Conservation (phyloP, 1,284 basidiomycete species). For the Ustilago lituana region DNA sequence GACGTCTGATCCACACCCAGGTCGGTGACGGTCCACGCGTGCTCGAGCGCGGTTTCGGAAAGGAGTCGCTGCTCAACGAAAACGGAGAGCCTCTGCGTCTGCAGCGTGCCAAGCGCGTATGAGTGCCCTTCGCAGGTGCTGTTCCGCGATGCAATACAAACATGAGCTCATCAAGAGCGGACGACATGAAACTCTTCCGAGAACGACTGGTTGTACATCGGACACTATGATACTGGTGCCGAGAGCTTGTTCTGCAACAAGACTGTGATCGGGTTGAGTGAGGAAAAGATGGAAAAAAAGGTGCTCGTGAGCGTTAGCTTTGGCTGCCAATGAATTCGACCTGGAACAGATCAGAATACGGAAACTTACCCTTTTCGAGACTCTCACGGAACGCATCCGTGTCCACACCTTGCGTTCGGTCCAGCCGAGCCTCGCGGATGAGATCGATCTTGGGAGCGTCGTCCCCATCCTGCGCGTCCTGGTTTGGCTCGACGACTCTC, state of each 20-base stretch:
- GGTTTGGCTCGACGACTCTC: slow-evolving; percentile 24
- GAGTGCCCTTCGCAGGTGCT: too few species aligned
- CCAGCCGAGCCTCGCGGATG: slow-evolving; percentile 16
- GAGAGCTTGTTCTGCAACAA: slow-evolving; percentile 47
- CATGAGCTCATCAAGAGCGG: too few species aligned
- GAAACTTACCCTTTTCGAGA: slow-evolving; percentile 49
- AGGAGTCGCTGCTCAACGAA: slow-evolving; percentile 53
- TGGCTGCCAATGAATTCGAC: too few species aligned
- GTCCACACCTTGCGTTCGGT: slow-evolving; percentile 50
- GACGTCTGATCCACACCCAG: slow-evolving; percentile 65
- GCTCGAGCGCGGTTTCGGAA: slow-evolving; percentile 50
- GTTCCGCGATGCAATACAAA: too few species aligned
- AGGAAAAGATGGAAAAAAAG: not conserved
- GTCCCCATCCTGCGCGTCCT: slow-evolving; percentile 12
- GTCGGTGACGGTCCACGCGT: slow-evolving; percentile 65
- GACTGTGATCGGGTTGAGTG: slow-evolving; percentile 10
- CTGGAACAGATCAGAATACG: too few species aligned
- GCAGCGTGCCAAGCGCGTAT: slow-evolving; percentile 57
- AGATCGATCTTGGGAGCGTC: slow-evolving; percentile 6
- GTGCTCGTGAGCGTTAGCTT: not conserved
- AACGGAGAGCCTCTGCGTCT: slow-evolving; percentile 59
- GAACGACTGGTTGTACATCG: too few species aligned
- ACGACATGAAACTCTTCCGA: too few species aligned
- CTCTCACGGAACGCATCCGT: slow-evolving; percentile 53
- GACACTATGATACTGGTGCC: slow-evolving; percentile 21